Percentiles rank a stretch among this genome's conserved stretches.
Evolutionary conservation across 2,329 filamentous ascomycete species (phyloP).

Genomic region (Grosmannia clavigera): DNA sequence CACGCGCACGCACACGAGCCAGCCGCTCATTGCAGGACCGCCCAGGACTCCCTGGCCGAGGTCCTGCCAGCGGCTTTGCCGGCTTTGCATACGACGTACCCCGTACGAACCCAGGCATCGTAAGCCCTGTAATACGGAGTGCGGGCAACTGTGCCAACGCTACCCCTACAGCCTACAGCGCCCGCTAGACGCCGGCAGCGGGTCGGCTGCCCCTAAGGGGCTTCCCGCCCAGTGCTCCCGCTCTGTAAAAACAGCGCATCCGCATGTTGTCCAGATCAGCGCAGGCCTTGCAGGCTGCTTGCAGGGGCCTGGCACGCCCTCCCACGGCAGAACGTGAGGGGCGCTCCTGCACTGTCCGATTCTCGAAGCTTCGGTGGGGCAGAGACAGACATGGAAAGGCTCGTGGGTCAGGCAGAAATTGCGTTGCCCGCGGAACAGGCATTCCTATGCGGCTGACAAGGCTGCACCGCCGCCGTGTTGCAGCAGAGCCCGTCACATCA

Average conservation of each 20-base stretch:
- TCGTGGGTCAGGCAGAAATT: slow-evolving; percentile 7
- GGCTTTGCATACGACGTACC: no score
- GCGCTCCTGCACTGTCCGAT: slow-evolving; percentile 13
- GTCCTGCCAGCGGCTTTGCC: no score
- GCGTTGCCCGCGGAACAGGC: neutral
- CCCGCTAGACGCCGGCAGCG: slow-evolving; percentile 6
- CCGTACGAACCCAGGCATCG: no score
- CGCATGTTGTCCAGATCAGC: neutral
- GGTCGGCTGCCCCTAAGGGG: slow-evolving; percentile 5
- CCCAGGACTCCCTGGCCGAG: no score
- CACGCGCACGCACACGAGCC: no score
- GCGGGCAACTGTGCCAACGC: neutral
- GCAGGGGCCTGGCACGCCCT: neutral
- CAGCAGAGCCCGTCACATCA: neutral
- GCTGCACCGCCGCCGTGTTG: neutral
- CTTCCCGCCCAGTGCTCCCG: slow-evolving; percentile 2
- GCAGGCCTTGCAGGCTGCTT: neutral
- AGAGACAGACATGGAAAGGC: neutral
- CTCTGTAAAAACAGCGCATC: neutral
- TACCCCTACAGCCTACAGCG: neutral
- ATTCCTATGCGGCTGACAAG: neutral
- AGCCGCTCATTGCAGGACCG: no score
- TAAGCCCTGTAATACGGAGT: no score
- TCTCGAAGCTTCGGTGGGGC: slow-evolving; percentile 34
- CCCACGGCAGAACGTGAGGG: slow-evolving; percentile 7